These are phyloP conservation scores for Epichloe brachyelytri DNA, from an alignment of 2,329 filamentous ascomycete species.

Conservation along the genomic window DNA sequence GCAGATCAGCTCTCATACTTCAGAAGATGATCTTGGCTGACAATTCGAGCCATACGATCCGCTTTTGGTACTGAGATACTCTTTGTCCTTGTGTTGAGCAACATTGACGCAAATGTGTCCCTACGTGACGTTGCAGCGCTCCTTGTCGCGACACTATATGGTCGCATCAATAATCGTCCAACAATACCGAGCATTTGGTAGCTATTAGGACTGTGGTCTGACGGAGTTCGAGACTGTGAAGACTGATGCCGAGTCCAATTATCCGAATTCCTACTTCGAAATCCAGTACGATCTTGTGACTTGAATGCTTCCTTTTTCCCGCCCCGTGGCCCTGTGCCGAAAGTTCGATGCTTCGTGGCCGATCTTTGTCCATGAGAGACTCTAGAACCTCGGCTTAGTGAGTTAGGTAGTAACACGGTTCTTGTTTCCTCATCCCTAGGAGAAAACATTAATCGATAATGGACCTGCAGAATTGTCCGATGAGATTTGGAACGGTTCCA, in stretches of 20 bases:
- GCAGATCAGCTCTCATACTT: not conserved
- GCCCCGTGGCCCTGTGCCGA: constrained; percentile 17
- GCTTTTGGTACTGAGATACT: not conserved
- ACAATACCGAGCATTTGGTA: not conserved
- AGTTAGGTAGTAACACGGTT: constrained; percentile 25
- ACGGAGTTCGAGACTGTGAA: constrained; percentile 5
- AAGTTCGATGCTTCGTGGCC: constrained; percentile 18
- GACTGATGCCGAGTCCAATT: constrained; percentile 25
- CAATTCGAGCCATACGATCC: not conserved
- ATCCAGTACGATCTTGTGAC: constrained; percentile 23
- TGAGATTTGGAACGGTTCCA: constrained; percentile 22
- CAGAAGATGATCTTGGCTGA: not conserved
- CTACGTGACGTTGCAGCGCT: not conserved
- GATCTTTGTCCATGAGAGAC: constrained; percentile 6
- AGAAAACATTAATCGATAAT: constrained; percentile 27
- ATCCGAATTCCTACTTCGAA: constrained; percentile 26
- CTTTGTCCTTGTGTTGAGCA: not conserved
- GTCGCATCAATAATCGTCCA: not conserved
- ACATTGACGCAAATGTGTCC: not conserved
- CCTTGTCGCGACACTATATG: not conserved
- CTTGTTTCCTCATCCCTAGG: constrained; percentile 28
- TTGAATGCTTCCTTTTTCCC: constrained; percentile 22
- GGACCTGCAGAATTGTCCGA: constrained; percentile 21
- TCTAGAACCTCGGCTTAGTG: constrained; percentile 19
- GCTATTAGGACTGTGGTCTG: not conserved